A percentile compares a stretch with the other conserved stretches of the same genome.
Conservation (phyloP, 164 flowering plant genomes). For the Platanus orientalis region DNA sequence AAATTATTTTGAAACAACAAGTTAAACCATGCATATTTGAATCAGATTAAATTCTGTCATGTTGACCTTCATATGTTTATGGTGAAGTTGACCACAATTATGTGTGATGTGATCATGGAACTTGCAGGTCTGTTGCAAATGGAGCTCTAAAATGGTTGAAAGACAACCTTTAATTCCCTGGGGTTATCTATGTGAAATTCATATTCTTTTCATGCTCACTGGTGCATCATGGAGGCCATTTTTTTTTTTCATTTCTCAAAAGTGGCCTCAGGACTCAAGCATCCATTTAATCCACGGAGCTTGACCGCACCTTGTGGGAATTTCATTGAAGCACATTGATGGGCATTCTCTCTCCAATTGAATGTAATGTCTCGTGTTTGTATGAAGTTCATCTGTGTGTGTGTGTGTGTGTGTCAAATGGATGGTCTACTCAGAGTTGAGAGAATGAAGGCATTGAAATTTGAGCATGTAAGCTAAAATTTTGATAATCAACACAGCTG, state of each 20-base stretch:
- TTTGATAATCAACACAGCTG: no score
- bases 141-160: conserved; percentile 85
- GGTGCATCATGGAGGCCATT: conserved; percentile 14
- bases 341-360: no score
- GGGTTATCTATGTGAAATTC: neutral
- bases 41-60: neutral
- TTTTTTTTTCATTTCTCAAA: conserved; percentile 7
- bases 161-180: conserved; percentile 53
- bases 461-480: no score
- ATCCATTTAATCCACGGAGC: conserved; percentile 2
- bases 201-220: conserved; percentile 5
- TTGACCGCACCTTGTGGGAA: neutral
- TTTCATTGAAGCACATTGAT: no score
- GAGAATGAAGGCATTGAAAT: no score
- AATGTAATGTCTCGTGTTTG: no score
- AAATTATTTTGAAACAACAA: no score
- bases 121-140: conserved; percentile 73
- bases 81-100: neutral
- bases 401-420: no score
- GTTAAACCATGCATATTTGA: no score
- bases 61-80: neutral
- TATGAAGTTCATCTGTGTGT: no score
- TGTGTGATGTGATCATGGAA: neutral
- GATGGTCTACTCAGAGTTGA: no score
- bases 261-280: conserved; percentile 7